A percentile compares a stretch with the other conserved stretches of the same genome.
Conservation (phyloP, 108 stramenopile species). For the Pseudonitzschia multiseries region DNA sequence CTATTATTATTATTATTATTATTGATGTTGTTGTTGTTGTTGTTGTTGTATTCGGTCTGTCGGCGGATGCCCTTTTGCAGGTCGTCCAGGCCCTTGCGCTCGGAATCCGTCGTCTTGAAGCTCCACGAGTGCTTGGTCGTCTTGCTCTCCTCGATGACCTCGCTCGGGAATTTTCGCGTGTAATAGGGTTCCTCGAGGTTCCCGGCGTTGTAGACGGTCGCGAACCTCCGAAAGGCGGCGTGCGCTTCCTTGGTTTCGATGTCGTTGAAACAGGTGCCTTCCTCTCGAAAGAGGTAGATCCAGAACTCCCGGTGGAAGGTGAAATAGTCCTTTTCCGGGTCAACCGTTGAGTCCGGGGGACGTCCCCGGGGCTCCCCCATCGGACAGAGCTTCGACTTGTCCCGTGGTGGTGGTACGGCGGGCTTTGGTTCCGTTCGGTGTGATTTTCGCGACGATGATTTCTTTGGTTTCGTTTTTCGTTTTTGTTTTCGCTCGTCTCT, state of each 20-base stretch:
- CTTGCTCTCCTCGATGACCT: conserved; percentile 66
- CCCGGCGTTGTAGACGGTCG: conserved; percentile 64
- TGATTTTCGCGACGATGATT: neutral
- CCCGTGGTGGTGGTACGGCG: conserved; percentile 3
- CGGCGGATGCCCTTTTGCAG: conserved; percentile 65
- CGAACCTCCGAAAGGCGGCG: conserved; percentile 63
- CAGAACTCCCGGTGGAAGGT: conserved; percentile 74
- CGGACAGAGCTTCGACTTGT: conserved; percentile 34
- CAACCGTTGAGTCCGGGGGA: conserved; percentile 42
- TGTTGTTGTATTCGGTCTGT: conserved; percentile 65
- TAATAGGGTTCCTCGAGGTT: conserved; percentile 68
- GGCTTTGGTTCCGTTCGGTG: conserved; percentile 20
- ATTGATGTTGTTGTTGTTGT: conserved; percentile 6
- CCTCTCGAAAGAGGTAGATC: conserved; percentile 69
- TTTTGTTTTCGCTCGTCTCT: conserved; percentile 18
- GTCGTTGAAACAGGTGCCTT: conserved; percentile 75
- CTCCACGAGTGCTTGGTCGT: conserved; percentile 76
- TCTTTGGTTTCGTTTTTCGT: conserved; percentile 4
- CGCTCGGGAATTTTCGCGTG: conserved; percentile 45
- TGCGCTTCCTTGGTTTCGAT: conserved; percentile 57
- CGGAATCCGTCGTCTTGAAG: conserved; percentile 59
- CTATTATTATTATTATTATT: neutral
- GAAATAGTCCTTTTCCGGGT: conserved; percentile 74
- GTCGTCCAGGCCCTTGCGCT: conserved; percentile 55
- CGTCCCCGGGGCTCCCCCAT: conserved; percentile 37